Percentiles rank a stretch among this genome's conserved stretches.
Conservation (phyloP, 2,329 filamentous ascomycete genomes). For the Diaporthe nobilis region DNA sequence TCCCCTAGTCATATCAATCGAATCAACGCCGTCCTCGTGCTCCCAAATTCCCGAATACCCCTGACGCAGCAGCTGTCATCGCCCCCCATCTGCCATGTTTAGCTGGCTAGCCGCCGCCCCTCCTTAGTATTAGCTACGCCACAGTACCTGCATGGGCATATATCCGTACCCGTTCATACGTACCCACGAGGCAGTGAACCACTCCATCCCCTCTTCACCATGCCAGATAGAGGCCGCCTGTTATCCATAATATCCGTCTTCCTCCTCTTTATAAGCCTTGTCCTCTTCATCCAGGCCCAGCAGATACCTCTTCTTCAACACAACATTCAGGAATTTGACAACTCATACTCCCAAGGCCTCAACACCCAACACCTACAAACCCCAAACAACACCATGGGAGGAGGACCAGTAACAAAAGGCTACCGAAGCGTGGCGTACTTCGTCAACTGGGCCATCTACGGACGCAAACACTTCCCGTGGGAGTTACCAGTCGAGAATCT, state of each 20-base stretch:
- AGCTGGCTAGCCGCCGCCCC: constrained; percentile 29
- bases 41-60: constrained; percentile 11
- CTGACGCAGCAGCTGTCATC: constrained; percentile 25
- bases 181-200: constrained; percentile 24
- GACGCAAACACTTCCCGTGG: constrained; percentile 85
- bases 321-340: constrained; percentile 36
- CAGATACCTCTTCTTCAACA: constrained; percentile 32
- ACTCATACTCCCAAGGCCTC: constrained; percentile 32
- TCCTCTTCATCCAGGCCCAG: constrained; percentile 29
- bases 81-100: constrained; percentile 28
- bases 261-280: constrained; percentile 37
- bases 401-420: constrained; percentile 58
- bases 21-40: constrained; percentile 7
- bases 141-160: constrained; percentile 27
- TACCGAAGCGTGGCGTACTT: constrained; percentile 81
- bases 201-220: not conserved
- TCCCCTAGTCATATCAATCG: constrained; percentile 24
- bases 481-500: constrained; percentile 85
- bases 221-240: constrained; percentile 40
- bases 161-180: constrained; percentile 20
- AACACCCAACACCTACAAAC: constrained; percentile 30
- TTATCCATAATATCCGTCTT: constrained; percentile 9
- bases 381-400: constrained; percentile 55
- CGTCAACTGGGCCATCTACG: constrained; percentile 90
- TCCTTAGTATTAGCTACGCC: constrained; percentile 19